These are phyloP conservation scores for Eimeria necatrix DNA, from an alignment of 169 alveolate species.

Conservation along the genomic window DNA sequence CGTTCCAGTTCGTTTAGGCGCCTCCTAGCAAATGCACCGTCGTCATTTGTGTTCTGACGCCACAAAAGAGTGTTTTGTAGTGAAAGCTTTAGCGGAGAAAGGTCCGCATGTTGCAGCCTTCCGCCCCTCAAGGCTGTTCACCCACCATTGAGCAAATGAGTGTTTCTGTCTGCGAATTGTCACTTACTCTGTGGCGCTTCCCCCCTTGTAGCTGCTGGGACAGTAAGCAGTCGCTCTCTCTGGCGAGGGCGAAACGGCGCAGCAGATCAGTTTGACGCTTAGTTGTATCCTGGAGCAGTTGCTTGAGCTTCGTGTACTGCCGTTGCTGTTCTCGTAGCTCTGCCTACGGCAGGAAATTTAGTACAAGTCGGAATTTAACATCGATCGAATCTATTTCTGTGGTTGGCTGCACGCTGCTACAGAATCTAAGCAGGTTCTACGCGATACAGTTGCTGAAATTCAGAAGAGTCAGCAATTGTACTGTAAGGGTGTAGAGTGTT, in stretches of 20 bases:
- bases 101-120: neutral
- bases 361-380: neutral
- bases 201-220: conserved; percentile 64
- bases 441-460: too few relatives aligned
- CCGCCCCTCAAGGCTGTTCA: too few relatives aligned
- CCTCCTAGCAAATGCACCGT: conserved; percentile 43
- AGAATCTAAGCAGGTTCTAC: too few relatives aligned
- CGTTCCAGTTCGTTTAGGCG: conserved; percentile 37
- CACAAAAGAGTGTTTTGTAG: neutral
- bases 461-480: too few relatives aligned
- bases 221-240: conserved; percentile 28
- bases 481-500: too few relatives aligned
- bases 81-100: neutral
- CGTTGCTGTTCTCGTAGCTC: conserved; percentile 45
- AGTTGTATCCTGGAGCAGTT: conserved; percentile 21
- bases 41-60: conserved; percentile 69
- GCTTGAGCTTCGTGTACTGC: conserved; percentile 19
- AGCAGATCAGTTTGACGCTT: conserved; percentile 57
- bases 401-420: too few relatives aligned
- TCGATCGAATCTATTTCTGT: too few relatives aligned
- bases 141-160: neutral
- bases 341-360: neutral
- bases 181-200: conserved; percentile 48
- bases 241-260: conserved; percentile 52
- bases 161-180: neutral